phyloP scores from a whole-genome alignment of 306 rosid species.

The Geum urbanum region DNA sequence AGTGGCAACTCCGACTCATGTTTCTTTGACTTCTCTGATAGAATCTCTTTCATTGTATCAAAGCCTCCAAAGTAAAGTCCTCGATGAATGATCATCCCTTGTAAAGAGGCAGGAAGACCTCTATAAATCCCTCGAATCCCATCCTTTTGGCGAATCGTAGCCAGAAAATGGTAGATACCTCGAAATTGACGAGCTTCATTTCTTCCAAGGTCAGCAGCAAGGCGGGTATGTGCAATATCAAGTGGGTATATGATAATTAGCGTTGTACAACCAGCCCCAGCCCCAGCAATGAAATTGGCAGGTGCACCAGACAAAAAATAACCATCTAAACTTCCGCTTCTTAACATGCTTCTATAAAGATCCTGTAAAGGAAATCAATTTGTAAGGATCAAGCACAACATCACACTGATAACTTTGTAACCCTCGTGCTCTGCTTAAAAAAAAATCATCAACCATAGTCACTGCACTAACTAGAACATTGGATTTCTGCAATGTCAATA shows the following conservation, averaged over 20 bases:
- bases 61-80: slow-evolving; percentile 96
- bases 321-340: slow-evolving; percentile 43
- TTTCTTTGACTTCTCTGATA: slow-evolving; percentile 41
- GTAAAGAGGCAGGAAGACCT: slow-evolving; percentile 94
- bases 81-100: slow-evolving; percentile 85
- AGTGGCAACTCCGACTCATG: slow-evolving; percentile 54
- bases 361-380: slow-evolving; percentile 49
- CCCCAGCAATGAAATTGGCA: slow-evolving; percentile 78
- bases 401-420: neutral
- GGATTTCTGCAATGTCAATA: neutral
- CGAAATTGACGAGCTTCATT: slow-evolving; percentile 65
- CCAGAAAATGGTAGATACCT: slow-evolving; percentile 82
- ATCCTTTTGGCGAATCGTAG: slow-evolving; percentile 54
- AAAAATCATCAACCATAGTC: neutral
- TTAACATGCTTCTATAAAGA: slow-evolving; percentile 69
- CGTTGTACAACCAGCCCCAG: slow-evolving; percentile 90
- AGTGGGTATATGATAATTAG: slow-evolving; percentile 79
- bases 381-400: neutral
- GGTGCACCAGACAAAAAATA: slow-evolving; percentile 64
- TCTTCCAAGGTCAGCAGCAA: slow-evolving; percentile 87
- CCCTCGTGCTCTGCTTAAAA: neutral
- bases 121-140: slow-evolving; percentile 74
- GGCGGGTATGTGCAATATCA: slow-evolving; percentile 94
- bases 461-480: neutral
- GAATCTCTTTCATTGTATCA: slow-evolving; percentile 72